Evolutionary conservation across 176 grass and related monocot species (phyloP), one percentile per base, ranked within the genome.

Genomic region (Raddia distichophylla): DNA sequence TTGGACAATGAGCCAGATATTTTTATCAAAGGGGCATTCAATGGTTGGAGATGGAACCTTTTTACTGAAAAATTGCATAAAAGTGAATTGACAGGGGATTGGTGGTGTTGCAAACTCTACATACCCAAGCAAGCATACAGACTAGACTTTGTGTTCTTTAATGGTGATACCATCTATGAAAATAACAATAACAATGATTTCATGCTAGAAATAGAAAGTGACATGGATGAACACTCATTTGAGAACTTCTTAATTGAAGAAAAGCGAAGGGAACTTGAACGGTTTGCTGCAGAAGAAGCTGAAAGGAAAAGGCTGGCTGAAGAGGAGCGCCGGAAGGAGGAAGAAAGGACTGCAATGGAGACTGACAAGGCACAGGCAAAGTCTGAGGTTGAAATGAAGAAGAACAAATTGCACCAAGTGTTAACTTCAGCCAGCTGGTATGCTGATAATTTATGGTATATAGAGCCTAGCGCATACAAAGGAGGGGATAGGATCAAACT

Each of bases 101-200:
- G 96, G 93, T 98, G 93, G 93, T 93, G 82, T 57, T 98, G 90
- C 64, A 90, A 90, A 87, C 87, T 98, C 44, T 91, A 87, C 74
- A 88, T 98, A 60, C 93, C 90, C 67, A 93, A 98, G 63, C 90
- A 98, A 67, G 93, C 96, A 73, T 98, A 93, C 70, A 88, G 84
- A 88, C 76, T 98, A 69, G 96, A 98, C 81, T 98, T 95, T 67
- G 96, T 98, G n/a, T 98, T 98, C 69, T 95, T 95, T 67, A 91
- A 98, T 20, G 91, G 96, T 73, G 87, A 15, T 5, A 69, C 71
- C 22, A 19, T 93, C 60, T 98, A 98, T 51, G 96, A 98, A 82
- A 98, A 98, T 32, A 95, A 98, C 59, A 82, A 85, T 61, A 82
- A 81, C 7, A 86, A 87, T 42, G 96, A 98, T 81, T 98, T 95